phyloP scores from a whole-genome alignment of 257 asterid species.

The Gynochthodes officinalis region DNA sequence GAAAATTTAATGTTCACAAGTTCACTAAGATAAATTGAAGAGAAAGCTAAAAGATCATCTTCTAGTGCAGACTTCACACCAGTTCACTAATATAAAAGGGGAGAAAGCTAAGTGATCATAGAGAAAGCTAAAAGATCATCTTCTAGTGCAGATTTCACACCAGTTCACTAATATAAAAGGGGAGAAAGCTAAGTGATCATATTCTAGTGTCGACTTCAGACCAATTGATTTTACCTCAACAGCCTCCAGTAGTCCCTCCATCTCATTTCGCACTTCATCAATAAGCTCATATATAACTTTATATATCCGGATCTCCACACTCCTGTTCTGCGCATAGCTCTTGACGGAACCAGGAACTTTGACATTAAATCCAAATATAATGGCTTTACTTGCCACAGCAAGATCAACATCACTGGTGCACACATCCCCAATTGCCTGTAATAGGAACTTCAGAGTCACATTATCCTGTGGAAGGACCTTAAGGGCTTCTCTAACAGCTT shows the following conservation, averaged over 20 bases:
- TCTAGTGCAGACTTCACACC: background rate
- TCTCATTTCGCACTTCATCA: conserved; percentile 86
- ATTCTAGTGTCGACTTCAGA: background rate
- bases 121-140: background rate
- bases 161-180: background rate
- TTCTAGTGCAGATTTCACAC: background rate
- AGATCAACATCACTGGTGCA: conserved; percentile 88
- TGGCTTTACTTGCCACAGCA: conserved; percentile 86
- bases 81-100: background rate
- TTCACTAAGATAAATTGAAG: background rate
- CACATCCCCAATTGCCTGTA: conserved; percentile 94
- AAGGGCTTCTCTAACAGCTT: conserved; percentile 89
- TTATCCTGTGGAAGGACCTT: conserved; percentile 90
- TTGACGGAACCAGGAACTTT: conserved; percentile 78
- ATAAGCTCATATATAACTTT: conserved; percentile 91
- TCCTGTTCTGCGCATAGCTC: conserved; percentile 65
- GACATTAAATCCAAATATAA: conserved; percentile 86
- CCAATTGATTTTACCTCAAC: conserved; percentile 62
- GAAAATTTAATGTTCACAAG: background rate
- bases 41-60: background rate
- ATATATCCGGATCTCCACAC: conserved; percentile 78
- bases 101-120: no score
- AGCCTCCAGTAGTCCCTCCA: conserved; percentile 93
- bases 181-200: background rate
- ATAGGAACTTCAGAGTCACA: conserved; percentile 84